Conservation (phyloP, 768 basidiomycete species). For the Collybia sordida region DNA sequence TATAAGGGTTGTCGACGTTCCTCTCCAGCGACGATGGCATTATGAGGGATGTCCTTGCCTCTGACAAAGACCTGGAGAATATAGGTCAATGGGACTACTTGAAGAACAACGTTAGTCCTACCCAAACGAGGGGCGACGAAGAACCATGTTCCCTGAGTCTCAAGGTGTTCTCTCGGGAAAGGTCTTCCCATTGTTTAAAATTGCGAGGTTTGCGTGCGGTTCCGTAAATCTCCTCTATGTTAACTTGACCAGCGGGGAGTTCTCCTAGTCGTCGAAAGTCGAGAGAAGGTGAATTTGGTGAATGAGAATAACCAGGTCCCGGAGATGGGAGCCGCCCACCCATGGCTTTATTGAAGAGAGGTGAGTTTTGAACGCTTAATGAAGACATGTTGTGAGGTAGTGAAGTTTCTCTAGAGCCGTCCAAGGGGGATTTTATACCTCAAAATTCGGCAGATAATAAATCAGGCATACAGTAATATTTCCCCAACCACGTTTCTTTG, state of each 20-base stretch:
- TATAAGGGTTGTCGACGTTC: conserved; percentile 17
- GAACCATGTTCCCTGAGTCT: conserved; percentile 12
- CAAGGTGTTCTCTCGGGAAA: conserved; percentile 13
- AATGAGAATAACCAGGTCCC: too few relatives aligned
- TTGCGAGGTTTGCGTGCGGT: conserved; percentile 15
- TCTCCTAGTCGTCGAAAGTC: too few relatives aligned
- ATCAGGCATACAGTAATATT: too few relatives aligned
- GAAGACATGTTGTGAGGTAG: too few relatives aligned
- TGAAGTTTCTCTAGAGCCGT: too few relatives aligned
- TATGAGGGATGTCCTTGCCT: conserved; percentile 16
- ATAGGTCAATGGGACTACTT: not conserved
- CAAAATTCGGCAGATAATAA: too few relatives aligned
- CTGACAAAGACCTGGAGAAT: conserved; percentile 13
- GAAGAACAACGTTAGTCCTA: not conserved
- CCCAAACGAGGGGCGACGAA: conserved; percentile 20
- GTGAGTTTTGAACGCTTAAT: too few relatives aligned
- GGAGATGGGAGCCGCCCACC: too few relatives aligned
- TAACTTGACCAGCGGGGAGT: not conserved
- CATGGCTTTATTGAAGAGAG: too few relatives aligned
- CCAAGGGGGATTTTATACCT: too few relatives aligned
- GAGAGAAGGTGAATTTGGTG: too few relatives aligned
- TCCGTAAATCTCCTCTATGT: conserved; percentile 12
- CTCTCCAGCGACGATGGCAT: conserved; percentile 19
- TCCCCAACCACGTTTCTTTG: too few relatives aligned
- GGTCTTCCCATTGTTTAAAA: conserved; percentile 19